A percentile compares a stretch with the other conserved stretches of the same genome.
Conservation (phyloP, 148 eudicot genomes). For the Rhododendron williamsianum region DNA sequence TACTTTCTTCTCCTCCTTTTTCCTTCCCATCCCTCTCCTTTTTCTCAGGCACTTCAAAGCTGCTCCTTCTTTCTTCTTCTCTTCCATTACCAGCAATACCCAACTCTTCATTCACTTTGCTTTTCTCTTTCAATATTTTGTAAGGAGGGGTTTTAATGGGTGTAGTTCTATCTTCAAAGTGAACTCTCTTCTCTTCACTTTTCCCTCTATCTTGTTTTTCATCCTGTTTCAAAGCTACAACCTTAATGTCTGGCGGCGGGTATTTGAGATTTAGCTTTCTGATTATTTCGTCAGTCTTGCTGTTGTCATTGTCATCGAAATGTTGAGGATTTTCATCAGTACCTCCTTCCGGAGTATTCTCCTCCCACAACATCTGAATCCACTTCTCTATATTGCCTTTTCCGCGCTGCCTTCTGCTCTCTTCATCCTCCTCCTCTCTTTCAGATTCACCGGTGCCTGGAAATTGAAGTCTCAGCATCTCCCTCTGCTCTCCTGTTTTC, state of each 20-base stretch:
- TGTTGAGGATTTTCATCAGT: slow-evolving; percentile 20
- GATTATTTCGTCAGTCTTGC: slow-evolving; percentile 45
- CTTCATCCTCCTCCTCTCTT: slow-evolving; percentile 52
- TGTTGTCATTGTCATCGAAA: slow-evolving; percentile 18
- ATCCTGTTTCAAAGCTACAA: slow-evolving; percentile 14
- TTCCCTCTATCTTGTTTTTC: slow-evolving; percentile 15
- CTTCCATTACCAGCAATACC: slow-evolving; percentile 1
- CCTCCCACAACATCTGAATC: slow-evolving; percentile 67
- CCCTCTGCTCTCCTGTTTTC: slow-evolving; percentile 21
- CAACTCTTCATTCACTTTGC: slow-evolving; percentile 14
- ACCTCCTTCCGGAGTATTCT: slow-evolving; percentile 28
- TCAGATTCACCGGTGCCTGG: slow-evolving; percentile 33
- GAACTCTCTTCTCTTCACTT: slow-evolving; percentile 17
- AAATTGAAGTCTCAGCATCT: slow-evolving; percentile 22
- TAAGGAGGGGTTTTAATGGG: slow-evolving; percentile 37
- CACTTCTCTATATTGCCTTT: slow-evolving; percentile 90
- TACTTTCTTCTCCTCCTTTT: slow-evolving; percentile 24
- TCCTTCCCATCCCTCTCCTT: slow-evolving; percentile 35
- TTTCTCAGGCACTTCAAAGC: slow-evolving; percentile 31
- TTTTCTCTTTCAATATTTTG: slow-evolving; percentile 26
- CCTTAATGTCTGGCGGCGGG: slow-evolving; percentile 41
- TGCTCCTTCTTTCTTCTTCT: slow-evolving; percentile 29
- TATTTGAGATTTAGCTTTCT: slow-evolving; percentile 45
- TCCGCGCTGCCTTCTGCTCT: slow-evolving; percentile 64
- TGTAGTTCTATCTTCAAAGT: slow-evolving; percentile 23